These are phyloP conservation scores for Neonothopanus nambi DNA, from an alignment of 1,284 basidiomycete species.

Conservation along the genomic window DNA sequence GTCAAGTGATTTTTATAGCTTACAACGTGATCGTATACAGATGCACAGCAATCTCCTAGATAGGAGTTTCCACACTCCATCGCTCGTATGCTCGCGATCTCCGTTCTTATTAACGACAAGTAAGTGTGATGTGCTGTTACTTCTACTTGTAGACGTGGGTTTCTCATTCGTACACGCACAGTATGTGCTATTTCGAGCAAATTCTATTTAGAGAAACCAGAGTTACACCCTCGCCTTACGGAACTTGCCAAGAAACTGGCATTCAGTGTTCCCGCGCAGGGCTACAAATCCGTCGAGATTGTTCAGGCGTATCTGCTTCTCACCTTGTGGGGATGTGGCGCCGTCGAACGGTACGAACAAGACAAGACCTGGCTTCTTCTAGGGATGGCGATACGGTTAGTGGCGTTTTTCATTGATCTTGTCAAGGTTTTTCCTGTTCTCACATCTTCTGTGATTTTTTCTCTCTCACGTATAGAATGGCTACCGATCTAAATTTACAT, in stretches of 20 bases:
- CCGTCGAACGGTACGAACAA: slow-evolving; percentile 92
- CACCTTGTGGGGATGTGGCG: slow-evolving; percentile 85
- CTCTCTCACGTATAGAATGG: slow-evolving; percentile 63
- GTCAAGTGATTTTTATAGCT: slow-evolving; percentile 8
- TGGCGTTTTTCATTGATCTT: background rate
- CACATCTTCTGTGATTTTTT: no score
- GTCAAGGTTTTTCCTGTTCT: slow-evolving; percentile 15
- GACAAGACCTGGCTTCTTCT: slow-evolving; percentile 94
- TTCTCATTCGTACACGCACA: slow-evolving; percentile 30
- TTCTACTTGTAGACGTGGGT: background rate
- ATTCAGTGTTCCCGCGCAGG: slow-evolving; percentile 81
- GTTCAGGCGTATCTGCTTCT: slow-evolving; percentile 89
- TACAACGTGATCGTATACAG: slow-evolving; percentile 36
- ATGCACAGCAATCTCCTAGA: slow-evolving; percentile 78
- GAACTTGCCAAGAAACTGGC: slow-evolving; percentile 90
- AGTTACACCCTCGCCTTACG: slow-evolving; percentile 80
- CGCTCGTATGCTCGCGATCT: slow-evolving; percentile 87
- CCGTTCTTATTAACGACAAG: slow-evolving; percentile 92
- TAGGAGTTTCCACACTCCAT: slow-evolving; percentile 86
- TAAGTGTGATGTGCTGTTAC: slow-evolving; percentile 42
- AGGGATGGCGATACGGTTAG: slow-evolving; percentile 80
- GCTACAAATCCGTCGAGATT: slow-evolving; percentile 95
- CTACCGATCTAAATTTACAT: slow-evolving; percentile 93
- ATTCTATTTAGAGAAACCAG: slow-evolving; percentile 84
- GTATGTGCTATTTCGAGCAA: slow-evolving; percentile 93